These are phyloP conservation scores for Coprinopsis sp. DNA, from an alignment of 768 basidiomycete genomes.

Conservation along the genomic window DNA sequence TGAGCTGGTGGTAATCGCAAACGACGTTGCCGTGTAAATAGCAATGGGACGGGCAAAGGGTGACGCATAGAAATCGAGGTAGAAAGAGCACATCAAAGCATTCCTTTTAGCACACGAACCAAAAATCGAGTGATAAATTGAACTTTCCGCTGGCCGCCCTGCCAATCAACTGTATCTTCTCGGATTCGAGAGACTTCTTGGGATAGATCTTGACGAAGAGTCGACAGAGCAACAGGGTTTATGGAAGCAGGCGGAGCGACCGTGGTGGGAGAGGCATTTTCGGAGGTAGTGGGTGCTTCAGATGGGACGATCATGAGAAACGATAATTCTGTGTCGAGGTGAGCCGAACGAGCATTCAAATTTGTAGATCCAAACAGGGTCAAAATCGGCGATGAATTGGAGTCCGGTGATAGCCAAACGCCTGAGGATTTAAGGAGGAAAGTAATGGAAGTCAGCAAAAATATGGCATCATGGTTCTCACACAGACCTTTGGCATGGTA, in stretches of 20 bases:
- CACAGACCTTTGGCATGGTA: conserved; percentile 93
- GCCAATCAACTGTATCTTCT: conserved; percentile 51
- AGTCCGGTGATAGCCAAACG: conserved; percentile 73
- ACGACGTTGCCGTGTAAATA: not conserved
- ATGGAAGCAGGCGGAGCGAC: conserved; percentile 10
- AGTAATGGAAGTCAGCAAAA: not conserved
- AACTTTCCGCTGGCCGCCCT: conserved; percentile 52
- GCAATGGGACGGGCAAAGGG: not conserved
- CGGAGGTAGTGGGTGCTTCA: not conserved
- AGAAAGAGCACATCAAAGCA: conserved; percentile 41
- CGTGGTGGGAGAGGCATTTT: not conserved
- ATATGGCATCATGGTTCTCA: not conserved
- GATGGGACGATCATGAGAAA: conserved; percentile 77
- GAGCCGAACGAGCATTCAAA: conserved; percentile 84
- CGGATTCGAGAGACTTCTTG: conserved; percentile 52
- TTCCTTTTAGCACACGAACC: conserved; percentile 60
- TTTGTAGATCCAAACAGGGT: conserved; percentile 95
- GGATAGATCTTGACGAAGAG: conserved; percentile 43
- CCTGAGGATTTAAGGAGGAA: conserved; percentile 38
- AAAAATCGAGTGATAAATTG: conserved; percentile 60
- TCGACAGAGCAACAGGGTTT: too few relatives aligned
- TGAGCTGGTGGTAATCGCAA: not conserved
- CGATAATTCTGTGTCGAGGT: conserved; percentile 89
- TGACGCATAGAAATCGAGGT: not conserved
- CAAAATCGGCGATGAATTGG: conserved; percentile 49